A percentile compares a stretch with the other conserved stretches of the same genome.
Conservation (phyloP, 2,329 filamentous ascomycete species). For the Colletotrichum incanum region DNA sequence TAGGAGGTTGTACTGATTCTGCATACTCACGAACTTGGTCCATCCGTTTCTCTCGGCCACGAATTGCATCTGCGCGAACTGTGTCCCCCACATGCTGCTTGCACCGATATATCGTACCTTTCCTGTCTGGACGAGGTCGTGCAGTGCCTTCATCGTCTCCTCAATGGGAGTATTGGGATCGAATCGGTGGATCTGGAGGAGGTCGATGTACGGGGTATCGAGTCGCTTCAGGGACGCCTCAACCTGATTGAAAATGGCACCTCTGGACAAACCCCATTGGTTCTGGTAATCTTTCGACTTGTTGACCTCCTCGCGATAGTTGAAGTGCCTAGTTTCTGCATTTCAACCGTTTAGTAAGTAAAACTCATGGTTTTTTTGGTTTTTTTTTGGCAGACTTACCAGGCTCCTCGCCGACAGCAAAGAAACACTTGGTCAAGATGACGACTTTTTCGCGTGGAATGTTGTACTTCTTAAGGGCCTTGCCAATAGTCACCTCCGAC, state of each 20-base stretch:
- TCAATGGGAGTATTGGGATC: conserved; percentile 66
- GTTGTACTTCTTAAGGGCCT: conserved; percentile 72
- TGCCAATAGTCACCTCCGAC: conserved; percentile 69
- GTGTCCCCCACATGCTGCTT: conserved; percentile 64
- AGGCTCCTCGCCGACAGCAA: conserved; percentile 64
- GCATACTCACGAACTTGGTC: conserved; percentile 72
- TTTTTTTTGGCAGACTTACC: conserved; percentile 45
- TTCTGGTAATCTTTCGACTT: conserved; percentile 50
- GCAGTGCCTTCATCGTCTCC: conserved; percentile 76
- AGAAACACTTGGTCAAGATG: conserved; percentile 71
- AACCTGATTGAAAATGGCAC: conserved; percentile 77
- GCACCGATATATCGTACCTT: conserved; percentile 71
- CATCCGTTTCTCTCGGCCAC: conserved; percentile 67
- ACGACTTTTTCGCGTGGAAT: conserved; percentile 71
- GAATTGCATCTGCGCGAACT: conserved; percentile 66
- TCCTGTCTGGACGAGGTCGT: conserved; percentile 71
- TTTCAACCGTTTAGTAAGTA: neutral
- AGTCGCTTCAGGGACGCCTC: conserved; percentile 71
- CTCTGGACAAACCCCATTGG: conserved; percentile 69
- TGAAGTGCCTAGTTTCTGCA: conserved; percentile 44
- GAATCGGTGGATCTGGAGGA: conserved; percentile 74
- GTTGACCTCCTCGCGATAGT: conserved; percentile 45
- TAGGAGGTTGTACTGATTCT: conserved; percentile 68
- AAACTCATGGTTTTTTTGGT: no score
- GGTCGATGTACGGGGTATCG: conserved; percentile 71